Conservation (phyloP, 2,329 filamentous ascomycete species). For the Microcyclosporella mali region DNA sequence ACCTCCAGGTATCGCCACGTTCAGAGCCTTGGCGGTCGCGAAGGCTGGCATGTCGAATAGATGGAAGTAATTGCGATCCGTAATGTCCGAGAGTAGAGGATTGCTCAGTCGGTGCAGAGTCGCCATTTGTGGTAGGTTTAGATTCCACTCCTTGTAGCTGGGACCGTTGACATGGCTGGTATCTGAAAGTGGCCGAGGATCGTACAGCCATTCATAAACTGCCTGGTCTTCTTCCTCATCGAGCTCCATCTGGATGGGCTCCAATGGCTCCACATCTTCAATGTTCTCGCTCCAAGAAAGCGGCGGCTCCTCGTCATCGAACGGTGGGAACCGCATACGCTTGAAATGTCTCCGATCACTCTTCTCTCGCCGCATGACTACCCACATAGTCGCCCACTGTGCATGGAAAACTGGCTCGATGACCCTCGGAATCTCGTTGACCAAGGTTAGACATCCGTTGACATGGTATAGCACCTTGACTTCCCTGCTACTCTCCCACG, state of each 20-base stretch:
- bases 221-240: conserved; percentile 88
- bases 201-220: conserved; percentile 96
- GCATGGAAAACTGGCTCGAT: conserved; percentile 98
- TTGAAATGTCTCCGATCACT: conserved; percentile 94
- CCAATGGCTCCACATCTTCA: conserved; percentile 92
- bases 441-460: conserved; percentile 91
- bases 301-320: conserved; percentile 96
- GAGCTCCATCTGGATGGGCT: conserved; percentile 97
- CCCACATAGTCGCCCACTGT: conserved; percentile 99
- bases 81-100: conserved; percentile 81
- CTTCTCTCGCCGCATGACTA: conserved; percentile 96
- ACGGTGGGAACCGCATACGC: conserved; percentile 96
- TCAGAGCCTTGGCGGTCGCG: conserved; percentile 90
- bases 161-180: conserved; percentile 92
- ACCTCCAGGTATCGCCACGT: conserved; percentile 94
- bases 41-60: conserved; percentile 95
- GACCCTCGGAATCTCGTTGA: conserved; percentile 93
- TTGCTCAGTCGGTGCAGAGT: conserved; percentile 87
- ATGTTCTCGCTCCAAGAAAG: conserved; percentile 98
- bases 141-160: conserved; percentile 94
- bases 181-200: conserved; percentile 83
- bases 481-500: conserved; percentile 92
- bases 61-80: conserved; percentile 96
- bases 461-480: conserved; percentile 98
- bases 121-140: conserved; percentile 91